These are phyloP conservation scores for Vaucheria bursata DNA, from an alignment of 352 stramenopile species.

Conservation along the genomic window DNA sequence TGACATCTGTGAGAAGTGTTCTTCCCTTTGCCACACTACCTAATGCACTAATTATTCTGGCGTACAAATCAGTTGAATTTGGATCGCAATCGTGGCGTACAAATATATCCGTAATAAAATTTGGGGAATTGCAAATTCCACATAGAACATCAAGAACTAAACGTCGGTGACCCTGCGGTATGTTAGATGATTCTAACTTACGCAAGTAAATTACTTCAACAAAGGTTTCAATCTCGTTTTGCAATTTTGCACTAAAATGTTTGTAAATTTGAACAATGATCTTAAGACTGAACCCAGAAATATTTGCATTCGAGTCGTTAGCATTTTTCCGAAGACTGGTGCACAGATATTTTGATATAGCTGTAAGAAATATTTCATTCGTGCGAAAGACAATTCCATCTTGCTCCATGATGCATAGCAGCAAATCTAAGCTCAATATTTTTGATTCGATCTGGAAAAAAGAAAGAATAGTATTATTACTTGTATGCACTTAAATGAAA, in stretches of 20 bases:
- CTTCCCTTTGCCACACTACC: slow-evolving; percentile 77
- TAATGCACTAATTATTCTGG: slow-evolving; percentile 90
- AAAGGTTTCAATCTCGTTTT: slow-evolving; percentile 59
- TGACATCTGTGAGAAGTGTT: background rate
- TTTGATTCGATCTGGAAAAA: slow-evolving; percentile 2
- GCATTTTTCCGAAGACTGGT: slow-evolving; percentile 95
- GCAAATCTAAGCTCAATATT: slow-evolving; percentile 61
- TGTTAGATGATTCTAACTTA: slow-evolving; percentile 92
- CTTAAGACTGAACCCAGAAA: slow-evolving; percentile 89
- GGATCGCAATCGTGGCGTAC: slow-evolving; percentile 99
- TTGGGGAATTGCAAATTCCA: slow-evolving; percentile 62
- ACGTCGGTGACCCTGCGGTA: slow-evolving; percentile 79
- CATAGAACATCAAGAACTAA: background rate
- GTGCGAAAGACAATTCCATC: slow-evolving; percentile 82
- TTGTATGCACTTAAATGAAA: no score
- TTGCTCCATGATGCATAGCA: slow-evolving; percentile 91
- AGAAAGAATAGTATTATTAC: no score
- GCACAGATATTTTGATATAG: slow-evolving; percentile 91
- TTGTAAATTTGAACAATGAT: slow-evolving; percentile 93
- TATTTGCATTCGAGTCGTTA: slow-evolving; percentile 58
- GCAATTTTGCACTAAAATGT: no score
- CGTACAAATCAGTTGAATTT: slow-evolving; percentile 90
- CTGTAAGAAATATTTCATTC: slow-evolving; percentile 89
- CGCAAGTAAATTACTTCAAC: slow-evolving; percentile 95
- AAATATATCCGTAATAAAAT: slow-evolving; percentile 92